A percentile compares a stretch with the other conserved stretches of the same genome.
Conservation (phyloP, 148 eudicot genomes). For the Salicornia ramosissima region DNA sequence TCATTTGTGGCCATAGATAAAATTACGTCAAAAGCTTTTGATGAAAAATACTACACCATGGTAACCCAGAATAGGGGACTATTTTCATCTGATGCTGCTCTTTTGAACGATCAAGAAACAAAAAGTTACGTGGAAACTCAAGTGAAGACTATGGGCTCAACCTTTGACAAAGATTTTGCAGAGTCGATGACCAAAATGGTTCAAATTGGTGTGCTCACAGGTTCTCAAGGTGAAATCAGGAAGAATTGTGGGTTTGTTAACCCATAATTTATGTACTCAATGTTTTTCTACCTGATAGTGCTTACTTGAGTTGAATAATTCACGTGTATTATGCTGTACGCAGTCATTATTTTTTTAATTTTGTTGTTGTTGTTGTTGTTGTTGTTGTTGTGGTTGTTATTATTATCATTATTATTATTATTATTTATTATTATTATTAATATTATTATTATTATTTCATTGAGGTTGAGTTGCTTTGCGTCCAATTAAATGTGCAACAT, state of each 20-base stretch:
- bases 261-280: too few species aligned
- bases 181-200: slow-evolving; percentile 30
- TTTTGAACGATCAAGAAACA: slow-evolving; percentile 36
- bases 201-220: slow-evolving; percentile 23
- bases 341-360: too few species aligned
- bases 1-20: slow-evolving; percentile 44
- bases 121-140: slow-evolving; percentile 32
- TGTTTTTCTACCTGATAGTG: too few species aligned
- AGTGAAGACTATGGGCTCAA: slow-evolving; percentile 14
- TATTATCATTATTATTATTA: too few species aligned
- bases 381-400: too few species aligned
- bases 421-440: too few species aligned
- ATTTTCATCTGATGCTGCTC: slow-evolving; percentile 53
- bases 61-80: slow-evolving; percentile 46
- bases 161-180: slow-evolving; percentile 37
- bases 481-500: too few species aligned
- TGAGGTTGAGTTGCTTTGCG: too few species aligned
- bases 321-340: too few species aligned
- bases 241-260: slow-evolving; percentile 30
- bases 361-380: too few species aligned
- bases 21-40: slow-evolving; percentile 40
- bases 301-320: too few species aligned
- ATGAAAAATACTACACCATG: slow-evolving; percentile 39
- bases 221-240: slow-evolving; percentile 30
- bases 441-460: too few species aligned